phyloP scores from a whole-genome alignment of 2,329 filamentous ascomycete genomes.

The Cladosporium cucumerinum region DNA sequence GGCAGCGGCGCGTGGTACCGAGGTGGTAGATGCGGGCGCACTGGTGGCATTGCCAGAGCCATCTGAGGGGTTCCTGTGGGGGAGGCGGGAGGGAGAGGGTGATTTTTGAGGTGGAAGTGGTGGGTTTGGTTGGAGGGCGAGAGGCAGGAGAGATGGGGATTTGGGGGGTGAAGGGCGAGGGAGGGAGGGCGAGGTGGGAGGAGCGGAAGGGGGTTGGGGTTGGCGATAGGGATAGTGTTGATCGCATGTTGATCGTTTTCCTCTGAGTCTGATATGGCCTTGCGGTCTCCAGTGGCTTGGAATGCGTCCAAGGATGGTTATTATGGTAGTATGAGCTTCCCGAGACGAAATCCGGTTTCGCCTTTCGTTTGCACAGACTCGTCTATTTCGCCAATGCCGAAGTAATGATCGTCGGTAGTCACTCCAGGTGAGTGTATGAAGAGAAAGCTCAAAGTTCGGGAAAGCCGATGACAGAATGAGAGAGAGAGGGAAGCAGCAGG shows the following conservation, averaged over 20 bases:
- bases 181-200: slow-evolving; percentile 43
- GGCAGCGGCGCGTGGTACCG: slow-evolving; percentile 50
- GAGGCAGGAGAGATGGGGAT: slow-evolving; percentile 24
- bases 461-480: not conserved
- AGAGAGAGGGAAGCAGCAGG: not conserved
- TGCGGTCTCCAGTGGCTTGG: not conserved
- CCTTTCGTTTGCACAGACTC: not conserved
- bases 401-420: not conserved
- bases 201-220: slow-evolving; percentile 41
- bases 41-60: slow-evolving; percentile 55
- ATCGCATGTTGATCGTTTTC: slow-evolving; percentile 25
- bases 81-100: slow-evolving; percentile 23
- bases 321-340: not conserved
- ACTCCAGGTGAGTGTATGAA: slow-evolving; percentile 5
- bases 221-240: slow-evolving; percentile 35
- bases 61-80: slow-evolving; percentile 38
- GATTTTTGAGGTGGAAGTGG: not conserved
- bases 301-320: not conserved
- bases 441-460: not conserved
- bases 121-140: slow-evolving; percentile 11
- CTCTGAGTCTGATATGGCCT: not conserved
- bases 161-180: slow-evolving; percentile 38
- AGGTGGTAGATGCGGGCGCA: slow-evolving; percentile 49
- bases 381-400: not conserved
- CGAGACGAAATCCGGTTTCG: slow-evolving; percentile 2